Percentiles rank a stretch among this genome's conserved stretches.
phyloP scores from a whole-genome alignment of 108 stramenopile genomes.

The Discostella stelligeroides region DNA sequence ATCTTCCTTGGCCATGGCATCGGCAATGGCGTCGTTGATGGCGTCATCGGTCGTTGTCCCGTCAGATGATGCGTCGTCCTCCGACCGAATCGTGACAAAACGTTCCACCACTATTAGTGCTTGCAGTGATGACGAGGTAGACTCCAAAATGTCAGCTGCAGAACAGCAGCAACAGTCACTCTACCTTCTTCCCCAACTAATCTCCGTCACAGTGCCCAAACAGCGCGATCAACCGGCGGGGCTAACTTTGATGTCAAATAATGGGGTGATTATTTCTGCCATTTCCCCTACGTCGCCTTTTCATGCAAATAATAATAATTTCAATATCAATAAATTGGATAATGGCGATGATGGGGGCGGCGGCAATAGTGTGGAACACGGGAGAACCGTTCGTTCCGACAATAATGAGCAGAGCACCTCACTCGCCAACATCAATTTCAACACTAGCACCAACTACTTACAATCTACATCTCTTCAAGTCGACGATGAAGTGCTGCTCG shows the following conservation, averaged over 20 bases:
- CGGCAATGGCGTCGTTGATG: not conserved
- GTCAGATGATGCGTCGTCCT: not conserved
- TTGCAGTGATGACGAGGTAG: not conserved
- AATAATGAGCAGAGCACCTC: not conserved
- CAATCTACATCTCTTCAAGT: not conserved
- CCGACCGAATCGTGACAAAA: not conserved
- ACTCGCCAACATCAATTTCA: not conserved
- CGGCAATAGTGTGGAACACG: too few species aligned
- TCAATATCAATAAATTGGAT: too few species aligned
- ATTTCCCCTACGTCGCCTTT: not conserved
- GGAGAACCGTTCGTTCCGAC: too few species aligned
- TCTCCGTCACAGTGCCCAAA: not conserved
- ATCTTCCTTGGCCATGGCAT: not conserved
- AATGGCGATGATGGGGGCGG: not conserved
- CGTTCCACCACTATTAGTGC: not conserved
- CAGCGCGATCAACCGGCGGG: constrained; percentile 1
- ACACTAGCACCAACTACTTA: not conserved
- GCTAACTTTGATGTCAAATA: not conserved
- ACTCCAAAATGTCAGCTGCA: too few species aligned
- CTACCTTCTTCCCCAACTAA: not conserved
- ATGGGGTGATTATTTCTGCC: not conserved
- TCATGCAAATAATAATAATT: not conserved
- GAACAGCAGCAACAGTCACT: not conserved
- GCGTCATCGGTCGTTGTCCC: not conserved
- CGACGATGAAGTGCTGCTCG: constrained; percentile 19